Percentiles rank a stretch among this genome's conserved stretches.
Evolutionary conservation across 2,329 filamentous ascomycete species (phyloP).

Genomic region (Sclerotinia subarctica): DNA sequence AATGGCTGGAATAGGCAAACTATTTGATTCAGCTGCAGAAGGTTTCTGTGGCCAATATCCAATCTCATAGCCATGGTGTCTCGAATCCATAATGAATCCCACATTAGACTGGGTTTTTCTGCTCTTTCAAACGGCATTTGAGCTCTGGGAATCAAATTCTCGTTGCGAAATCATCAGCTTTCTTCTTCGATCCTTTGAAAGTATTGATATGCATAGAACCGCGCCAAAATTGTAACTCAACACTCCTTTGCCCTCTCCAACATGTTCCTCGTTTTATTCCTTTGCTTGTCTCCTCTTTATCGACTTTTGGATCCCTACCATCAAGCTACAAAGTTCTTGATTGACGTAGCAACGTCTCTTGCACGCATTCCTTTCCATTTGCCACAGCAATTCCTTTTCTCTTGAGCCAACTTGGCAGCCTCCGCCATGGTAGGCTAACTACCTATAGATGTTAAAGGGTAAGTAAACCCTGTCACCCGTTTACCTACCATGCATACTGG

Average conservation of each 20-base stretch:
- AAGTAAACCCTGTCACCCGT: background rate
- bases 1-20: conserved; percentile 45
- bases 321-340: background rate
- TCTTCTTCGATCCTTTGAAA: background rate
- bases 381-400: background rate
- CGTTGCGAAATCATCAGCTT: background rate
- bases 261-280: background rate
- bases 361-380: background rate
- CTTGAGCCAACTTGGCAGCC: accelerated
- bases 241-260: background rate
- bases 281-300: too few species aligned
- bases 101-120: background rate
- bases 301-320: background rate
- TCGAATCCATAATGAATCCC: background rate
- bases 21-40: background rate
- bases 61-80: background rate
- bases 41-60: background rate
- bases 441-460: background rate
- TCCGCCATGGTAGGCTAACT: too few species aligned
- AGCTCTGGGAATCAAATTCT: background rate
- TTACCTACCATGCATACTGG: too few species aligned
- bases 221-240: background rate
- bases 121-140: too few species aligned
- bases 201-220: background rate
- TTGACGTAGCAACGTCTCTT: background rate